These are phyloP conservation scores for Lecanosticta acicola DNA, from an alignment of 2,329 filamentous ascomycete genomes.

Conservation along the genomic window DNA sequence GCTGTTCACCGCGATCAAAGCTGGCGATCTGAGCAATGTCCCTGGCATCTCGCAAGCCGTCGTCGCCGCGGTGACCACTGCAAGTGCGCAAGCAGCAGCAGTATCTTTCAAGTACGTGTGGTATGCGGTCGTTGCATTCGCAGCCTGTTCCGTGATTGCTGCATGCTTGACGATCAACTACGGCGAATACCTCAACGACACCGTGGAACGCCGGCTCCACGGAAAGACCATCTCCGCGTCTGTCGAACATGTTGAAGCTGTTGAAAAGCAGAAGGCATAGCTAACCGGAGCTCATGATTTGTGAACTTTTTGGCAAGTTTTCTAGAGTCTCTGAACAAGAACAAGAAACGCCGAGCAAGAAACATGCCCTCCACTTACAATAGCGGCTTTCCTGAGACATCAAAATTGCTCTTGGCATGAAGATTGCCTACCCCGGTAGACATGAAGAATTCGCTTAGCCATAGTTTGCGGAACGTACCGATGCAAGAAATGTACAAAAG, in stretches of 20 bases:
- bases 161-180: conserved; percentile 5
- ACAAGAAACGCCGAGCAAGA: too few relatives aligned
- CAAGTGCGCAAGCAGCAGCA: conserved; percentile 2
- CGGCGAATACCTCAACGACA: conserved; percentile 4
- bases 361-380: too few relatives aligned
- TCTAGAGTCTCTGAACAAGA: too few relatives aligned
- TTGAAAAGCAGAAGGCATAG: not conserved
- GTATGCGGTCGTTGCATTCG: conserved; percentile 2
- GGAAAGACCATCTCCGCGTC: conserved; percentile 1
- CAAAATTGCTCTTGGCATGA: too few relatives aligned
- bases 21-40: not conserved
- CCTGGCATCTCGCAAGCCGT: not conserved
- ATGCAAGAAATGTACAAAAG: too few relatives aligned
- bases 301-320: too few relatives aligned
- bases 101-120: conserved; percentile 4
- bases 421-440: too few relatives aligned
- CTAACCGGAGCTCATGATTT: too few relatives aligned
- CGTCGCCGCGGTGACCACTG: not conserved
- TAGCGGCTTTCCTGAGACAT: too few relatives aligned
- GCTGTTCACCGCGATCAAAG: not conserved
- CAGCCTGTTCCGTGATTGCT: conserved; percentile 2
- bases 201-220: conserved; percentile 1
- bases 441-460: too few relatives aligned
- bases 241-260: not conserved
- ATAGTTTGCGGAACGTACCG: too few relatives aligned